Percentiles rank a stretch among this genome's conserved stretches.
Conservation (phyloP, 495 filamentous ascomycete species). For the Neurospora sp. region DNA sequence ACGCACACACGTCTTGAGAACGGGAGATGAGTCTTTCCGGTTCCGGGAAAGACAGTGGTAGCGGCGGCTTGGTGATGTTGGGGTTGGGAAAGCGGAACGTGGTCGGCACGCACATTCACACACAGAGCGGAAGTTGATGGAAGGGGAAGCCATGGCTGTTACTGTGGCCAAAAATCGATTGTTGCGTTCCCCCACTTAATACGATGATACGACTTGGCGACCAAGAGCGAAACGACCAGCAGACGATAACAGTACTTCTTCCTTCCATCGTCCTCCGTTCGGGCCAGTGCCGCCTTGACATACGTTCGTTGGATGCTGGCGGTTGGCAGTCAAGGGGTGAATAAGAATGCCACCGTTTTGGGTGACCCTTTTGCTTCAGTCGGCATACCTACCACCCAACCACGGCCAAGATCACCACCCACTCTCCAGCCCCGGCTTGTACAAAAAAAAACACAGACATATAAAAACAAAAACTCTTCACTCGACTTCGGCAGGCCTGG, state of each 20-base stretch:
- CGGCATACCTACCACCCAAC: neutral
- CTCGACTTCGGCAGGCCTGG: constrained; percentile 39
- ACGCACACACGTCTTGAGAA: neutral
- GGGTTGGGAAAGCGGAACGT: neutral
- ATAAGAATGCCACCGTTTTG: neutral
- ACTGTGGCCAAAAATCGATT: neutral
- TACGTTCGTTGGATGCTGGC: neutral
- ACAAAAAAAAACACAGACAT: neutral
- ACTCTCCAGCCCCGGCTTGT: neutral
- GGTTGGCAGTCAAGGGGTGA: neutral
- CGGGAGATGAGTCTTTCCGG: neutral
- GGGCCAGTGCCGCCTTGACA: neutral
- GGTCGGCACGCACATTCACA: neutral
- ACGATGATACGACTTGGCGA: neutral
- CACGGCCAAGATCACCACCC: neutral
- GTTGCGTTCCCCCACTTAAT: neutral
- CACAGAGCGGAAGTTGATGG: neutral
- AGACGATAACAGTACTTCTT: neutral
- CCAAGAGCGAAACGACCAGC: neutral
- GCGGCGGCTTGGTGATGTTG: neutral
- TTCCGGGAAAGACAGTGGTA: neutral
- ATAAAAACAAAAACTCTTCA: constrained; percentile 23
- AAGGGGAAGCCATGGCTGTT: neutral
- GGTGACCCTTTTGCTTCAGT: too few relatives aligned
- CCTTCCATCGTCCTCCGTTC: neutral